Evolutionary conservation across 2,329 filamentous ascomycete genomes (phyloP).

Genomic region (Fusarium sulawesiense): DNA sequence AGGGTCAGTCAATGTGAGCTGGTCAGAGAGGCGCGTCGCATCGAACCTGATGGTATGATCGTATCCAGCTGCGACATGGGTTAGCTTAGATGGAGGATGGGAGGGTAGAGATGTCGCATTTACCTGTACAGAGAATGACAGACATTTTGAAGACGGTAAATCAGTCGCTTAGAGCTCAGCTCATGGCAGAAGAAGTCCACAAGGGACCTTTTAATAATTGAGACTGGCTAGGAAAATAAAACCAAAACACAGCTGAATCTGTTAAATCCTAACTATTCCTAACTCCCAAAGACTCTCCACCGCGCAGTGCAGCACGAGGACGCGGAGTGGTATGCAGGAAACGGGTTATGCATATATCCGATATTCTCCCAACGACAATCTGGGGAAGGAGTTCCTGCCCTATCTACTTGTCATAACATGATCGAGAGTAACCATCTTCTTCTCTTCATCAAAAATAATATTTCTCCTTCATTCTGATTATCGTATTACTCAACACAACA

Average conservation of each 20-base stretch:
- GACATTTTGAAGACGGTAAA: conserved; percentile 58
- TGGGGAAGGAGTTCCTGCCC: neutral
- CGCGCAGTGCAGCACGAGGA: conserved; percentile 12
- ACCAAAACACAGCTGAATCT: conserved; percentile 2
- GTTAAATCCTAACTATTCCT: conserved; percentile 34
- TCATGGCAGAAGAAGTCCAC: conserved; percentile 41
- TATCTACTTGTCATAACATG: neutral
- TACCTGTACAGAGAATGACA: conserved; percentile 72
- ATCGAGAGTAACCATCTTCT: neutral
- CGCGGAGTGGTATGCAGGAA: conserved; percentile 26
- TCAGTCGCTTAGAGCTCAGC: conserved; percentile 36
- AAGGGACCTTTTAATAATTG: conserved; percentile 29
- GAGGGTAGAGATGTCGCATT: conserved; percentile 19
- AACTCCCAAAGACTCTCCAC: conserved; percentile 24
- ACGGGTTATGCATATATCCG: conserved; percentile 28
- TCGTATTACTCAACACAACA: neutral
- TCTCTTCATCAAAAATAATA: neutral
- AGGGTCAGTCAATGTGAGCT: conserved; percentile 26
- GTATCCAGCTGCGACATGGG: conserved; percentile 62
- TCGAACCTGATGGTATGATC: conserved; percentile 71
- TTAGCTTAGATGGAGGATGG: conserved; percentile 35
- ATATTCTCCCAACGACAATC: neutral
- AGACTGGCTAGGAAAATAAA: conserved; percentile 8
- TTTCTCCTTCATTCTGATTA: neutral
- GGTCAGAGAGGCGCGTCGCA: conserved; percentile 23